Evolutionary conservation across 1,284 basidiomycete genomes (phyloP), one percentile per base, ranked within the genome.

Genomic region (Apiotrichum sp.): DNA sequence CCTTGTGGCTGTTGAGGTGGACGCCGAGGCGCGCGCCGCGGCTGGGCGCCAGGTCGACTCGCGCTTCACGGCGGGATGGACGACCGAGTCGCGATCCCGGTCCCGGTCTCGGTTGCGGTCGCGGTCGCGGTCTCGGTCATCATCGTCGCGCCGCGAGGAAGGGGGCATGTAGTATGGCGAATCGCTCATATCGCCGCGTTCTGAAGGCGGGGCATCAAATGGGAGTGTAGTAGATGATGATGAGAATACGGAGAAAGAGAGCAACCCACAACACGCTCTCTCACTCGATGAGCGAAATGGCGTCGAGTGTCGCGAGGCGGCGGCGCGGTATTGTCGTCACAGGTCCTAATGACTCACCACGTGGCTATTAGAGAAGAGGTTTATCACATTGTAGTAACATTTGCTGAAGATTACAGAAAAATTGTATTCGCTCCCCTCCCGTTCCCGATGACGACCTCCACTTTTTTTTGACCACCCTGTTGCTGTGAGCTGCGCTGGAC

Each of bases 11-110:
- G 50, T 16, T 14, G 42, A n/a, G 5, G 40, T 11, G 3, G 51
- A 39, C 32, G 43, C 16, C 14, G 51, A 47, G 9, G 51, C 14
- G 13, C 35, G 11, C 3, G 41, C 8, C 3, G 45, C 45, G 13
- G 41, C 50, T 4, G 59, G 59, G 7, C 59, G 56, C 59, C 59
- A 61, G 8, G 59, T 58, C n/a, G 59, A 61, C 47, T 61, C 59
- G 50, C 59, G 56, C 47, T 53, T 57, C 36, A 61, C 56, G n/a
- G 47, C 46, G 10, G 41, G 50, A 22, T 48, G 53, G 10, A 34
- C 38, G 39, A 40, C 34, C 6, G 3, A 10, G 10, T 39, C 31
- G 4, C 33, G 49, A 22, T 14, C 39, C 39, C 40, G 29, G 35
- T 39, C 44, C 2, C 29, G 4, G 52, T 38, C 46, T 10, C 16